Evolutionary conservation across 2,329 filamentous ascomycete species (phyloP), one percentile per base, ranked within the genome.

Genomic region (Leptosphaerulina australis): DNA sequence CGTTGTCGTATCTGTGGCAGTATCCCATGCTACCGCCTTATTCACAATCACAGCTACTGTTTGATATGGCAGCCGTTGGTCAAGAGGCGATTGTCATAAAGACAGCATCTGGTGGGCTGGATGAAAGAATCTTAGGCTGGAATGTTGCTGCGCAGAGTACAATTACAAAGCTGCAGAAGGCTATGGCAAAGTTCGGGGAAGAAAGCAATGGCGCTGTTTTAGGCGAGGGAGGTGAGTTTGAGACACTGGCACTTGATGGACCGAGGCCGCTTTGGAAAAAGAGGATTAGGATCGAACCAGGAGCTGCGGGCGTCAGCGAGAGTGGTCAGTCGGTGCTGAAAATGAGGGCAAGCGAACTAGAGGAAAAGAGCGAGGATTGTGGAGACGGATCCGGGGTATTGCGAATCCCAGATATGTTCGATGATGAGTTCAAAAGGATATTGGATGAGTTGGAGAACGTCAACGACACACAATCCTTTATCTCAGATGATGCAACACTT

Each of bases 201-300:
- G 77, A 76, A 64, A 77, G 82, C 53, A 76, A 80, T 56, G 91
- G 89, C 0, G 88, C 89, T 7, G 84, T 92, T 8, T 75, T 97
- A 14, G 94, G 94, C 1, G 94, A 97, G 71, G 94, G 94, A 5
- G 94, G 94, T 3, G 94, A 97, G 77, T 97, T 95, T 72, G 94
- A 97, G 80, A 97, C 91, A 22, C 77, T 97, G 43, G 91, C 94
- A 34, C 67, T 97, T 26, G 85, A 91, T 72, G 94, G 93, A 9
- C 93, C 93, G 7, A 63, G 67, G 0, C 76, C 77, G 39, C 70
- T 97, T 52, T 97, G 94, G 81, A 87, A 83, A 74, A 82, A 80
- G 58, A 82, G 79, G 41, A 88, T 97, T 55, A 76, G 79, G 31
- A 77, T 97, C 3, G 79, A 74, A 41, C 73, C 85, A 51, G 76